Base-by-base conservation (phyloP, 306 rosid genomes). In the Corylus heterophylla region DNA sequence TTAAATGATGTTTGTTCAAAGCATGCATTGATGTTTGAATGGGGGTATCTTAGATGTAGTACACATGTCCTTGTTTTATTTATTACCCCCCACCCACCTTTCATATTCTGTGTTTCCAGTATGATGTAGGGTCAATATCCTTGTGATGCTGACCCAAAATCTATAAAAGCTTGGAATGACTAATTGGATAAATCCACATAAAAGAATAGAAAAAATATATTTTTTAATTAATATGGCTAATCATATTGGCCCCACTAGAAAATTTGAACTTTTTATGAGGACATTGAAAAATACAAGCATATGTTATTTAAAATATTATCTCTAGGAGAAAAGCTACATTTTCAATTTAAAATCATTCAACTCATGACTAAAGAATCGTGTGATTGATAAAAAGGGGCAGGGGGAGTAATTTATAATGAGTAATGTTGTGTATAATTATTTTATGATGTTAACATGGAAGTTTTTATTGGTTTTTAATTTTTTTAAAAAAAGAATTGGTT, bases 51-150 rank as follows among this genome's bases (percentile, higher is more conserved):
- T 48, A 62, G 44, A 55, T 55, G 69, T 49, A 27, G 71, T 56
- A 75, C 78, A 78, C 78, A 71, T 35, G 81, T 83, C 85, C 76
- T 72, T 78, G 82, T 78, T 78, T 78, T 45, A 83, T 83, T 86
- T 78, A 86, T 80, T 71, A 54, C 78, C 71, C 44, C 70, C 58
- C 81, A 83, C 87, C 87, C 49, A 77, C 83, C 79, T 16, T 63
- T 71, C 76, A 75, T 78, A 27, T 74, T 78, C n/a, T 45, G 37
- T 78, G 75, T 66, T 83, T 63, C 72, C 80, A 37, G 71, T 77
- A 52, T 68, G 20, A 74, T 44, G 84, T 51, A 75, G 81, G 83
- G 82, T 75, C 83, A 69, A 69, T 73, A 74, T 76, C 80, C 69
- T 74, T 17, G 68, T 69, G 89, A 86, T 67, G 85, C 80, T 75